A percentile compares a stretch with the other conserved stretches of the same genome.
These are phyloP conservation scores for Acrocalymma vagum DNA, from an alignment of 2,329 filamentous ascomycete species.

Conservation along the genomic window DNA sequence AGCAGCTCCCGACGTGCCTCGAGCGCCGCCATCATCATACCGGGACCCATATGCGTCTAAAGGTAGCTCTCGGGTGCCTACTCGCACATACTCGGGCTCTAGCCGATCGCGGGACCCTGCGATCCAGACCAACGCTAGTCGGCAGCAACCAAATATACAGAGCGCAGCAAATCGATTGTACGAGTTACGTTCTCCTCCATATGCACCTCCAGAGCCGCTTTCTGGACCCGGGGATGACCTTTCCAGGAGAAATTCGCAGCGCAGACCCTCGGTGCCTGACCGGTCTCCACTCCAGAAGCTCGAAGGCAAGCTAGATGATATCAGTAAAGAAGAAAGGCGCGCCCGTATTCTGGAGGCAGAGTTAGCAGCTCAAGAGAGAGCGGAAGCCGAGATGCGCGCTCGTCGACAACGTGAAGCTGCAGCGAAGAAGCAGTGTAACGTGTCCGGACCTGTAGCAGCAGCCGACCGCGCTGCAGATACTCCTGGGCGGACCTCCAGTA, in stretches of 20 bases:
- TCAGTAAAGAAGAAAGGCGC: conserved; percentile 95
- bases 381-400: conserved; percentile 51
- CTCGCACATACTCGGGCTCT: conserved; percentile 36
- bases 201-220: conserved; percentile 37
- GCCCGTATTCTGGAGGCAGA: conserved; percentile 86
- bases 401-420: conserved; percentile 40
- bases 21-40: conserved; percentile 56
- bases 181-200: conserved; percentile 40
- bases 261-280: conserved; percentile 72
- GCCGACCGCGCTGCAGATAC: conserved; percentile 15
- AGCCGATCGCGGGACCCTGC: conserved; percentile 40
- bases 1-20: conserved; percentile 68
- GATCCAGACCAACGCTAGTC: conserved; percentile 42
- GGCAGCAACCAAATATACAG: conserved; percentile 44
- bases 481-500: conserved; percentile 25
- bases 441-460: conserved; percentile 33
- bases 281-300: conserved; percentile 92
- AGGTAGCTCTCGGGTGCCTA: conserved; percentile 27
- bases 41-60: conserved; percentile 48
- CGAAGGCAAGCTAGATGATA: conserved; percentile 87
- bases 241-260: conserved; percentile 27
- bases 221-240: conserved; percentile 32
- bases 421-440: conserved; percentile 37
- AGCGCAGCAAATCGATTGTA: conserved; percentile 40
- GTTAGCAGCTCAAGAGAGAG: conserved; percentile 71